A percentile compares a stretch with the other conserved stretches of the same genome.
Evolutionary conservation across 2,329 filamentous ascomycete genomes (phyloP).

Genomic region (Penicillium sp.): DNA sequence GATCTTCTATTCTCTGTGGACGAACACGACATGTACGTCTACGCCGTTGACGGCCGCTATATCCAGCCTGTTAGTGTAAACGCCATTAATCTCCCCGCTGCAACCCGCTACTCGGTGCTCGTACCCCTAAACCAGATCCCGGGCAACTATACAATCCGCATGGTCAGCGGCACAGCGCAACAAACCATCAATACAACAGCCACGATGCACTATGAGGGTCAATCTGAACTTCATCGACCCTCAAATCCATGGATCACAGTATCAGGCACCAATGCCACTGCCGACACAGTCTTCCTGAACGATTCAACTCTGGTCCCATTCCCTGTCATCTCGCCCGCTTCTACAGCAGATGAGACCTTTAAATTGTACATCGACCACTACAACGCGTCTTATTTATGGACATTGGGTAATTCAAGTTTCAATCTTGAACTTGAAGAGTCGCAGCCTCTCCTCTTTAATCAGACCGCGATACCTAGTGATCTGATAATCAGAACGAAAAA

Average conservation of each 20-base stretch:
- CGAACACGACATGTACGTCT: conserved; percentile 48
- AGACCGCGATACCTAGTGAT: conserved; percentile 27
- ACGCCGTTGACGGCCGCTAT: conserved; percentile 48
- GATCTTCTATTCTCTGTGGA: conserved; percentile 45
- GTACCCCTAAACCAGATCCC: conserved; percentile 46
- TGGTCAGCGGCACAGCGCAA: conserved; percentile 50
- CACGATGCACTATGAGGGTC: conserved; percentile 46
- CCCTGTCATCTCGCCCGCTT: conserved; percentile 47
- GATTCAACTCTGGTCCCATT: conserved; percentile 49
- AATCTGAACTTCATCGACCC: conserved; percentile 8
- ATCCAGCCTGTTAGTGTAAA: conserved; percentile 43
- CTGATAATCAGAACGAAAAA: conserved; percentile 52
- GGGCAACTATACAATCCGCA: conserved; percentile 57
- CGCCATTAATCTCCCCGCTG: conserved; percentile 35
- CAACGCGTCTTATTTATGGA: conserved; percentile 28
- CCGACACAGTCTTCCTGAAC: conserved; percentile 48
- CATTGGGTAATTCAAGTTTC: conserved; percentile 26
- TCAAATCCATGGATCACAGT: conserved; percentile 53
- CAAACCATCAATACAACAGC: conserved; percentile 60
- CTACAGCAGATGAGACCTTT: conserved; percentile 45
- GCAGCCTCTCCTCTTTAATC: conserved; percentile 28
- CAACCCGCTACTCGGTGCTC: conserved; percentile 44
- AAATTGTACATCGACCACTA: conserved; percentile 24
- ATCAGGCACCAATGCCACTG: conserved; percentile 46
- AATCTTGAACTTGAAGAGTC: conserved; percentile 24